These are phyloP conservation scores for Paramecium sexaurelia DNA, from an alignment of 73 alveolate species.

Conservation along the genomic window DNA sequence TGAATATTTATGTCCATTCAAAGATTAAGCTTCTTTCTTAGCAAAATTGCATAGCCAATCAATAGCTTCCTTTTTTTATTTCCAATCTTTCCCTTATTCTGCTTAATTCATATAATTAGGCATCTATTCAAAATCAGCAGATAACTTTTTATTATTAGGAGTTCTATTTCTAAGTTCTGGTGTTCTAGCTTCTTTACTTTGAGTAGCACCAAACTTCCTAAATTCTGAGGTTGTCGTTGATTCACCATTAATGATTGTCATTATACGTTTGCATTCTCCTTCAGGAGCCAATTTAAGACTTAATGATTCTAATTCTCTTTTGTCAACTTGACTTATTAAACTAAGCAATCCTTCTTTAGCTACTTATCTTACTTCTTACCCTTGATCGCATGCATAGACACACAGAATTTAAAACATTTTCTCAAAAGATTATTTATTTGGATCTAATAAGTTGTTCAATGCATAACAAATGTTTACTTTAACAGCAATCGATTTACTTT, in stretches of 20 bases:
- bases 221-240: neutral
- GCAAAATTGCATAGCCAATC: constrained; percentile 39
- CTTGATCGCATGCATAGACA: neutral
- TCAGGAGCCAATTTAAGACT: neutral
- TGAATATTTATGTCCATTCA: constrained; percentile 53
- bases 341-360: constrained; percentile 42
- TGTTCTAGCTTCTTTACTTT: neutral
- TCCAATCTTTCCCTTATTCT: constrained; percentile 60
- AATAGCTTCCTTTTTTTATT: constrained; percentile 46
- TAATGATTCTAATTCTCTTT: constrained; percentile 8
- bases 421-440: neutral
- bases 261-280: neutral
- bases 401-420: constrained; percentile 33
- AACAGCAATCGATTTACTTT: constrained; percentile 41
- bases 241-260: constrained; percentile 32
- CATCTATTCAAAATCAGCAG: constrained; percentile 58
- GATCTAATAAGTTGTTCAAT: neutral
- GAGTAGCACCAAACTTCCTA: neutral
- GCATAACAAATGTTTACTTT: constrained; percentile 46
- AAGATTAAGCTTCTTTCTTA: neutral
- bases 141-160: neutral
- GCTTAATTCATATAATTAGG: constrained; percentile 29
- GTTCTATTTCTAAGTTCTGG: constrained; percentile 39
- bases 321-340: neutral
- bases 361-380: constrained; percentile 3